Base-by-base conservation (phyloP, 2,329 filamentous ascomycete species). In the Trichoderma asperellum region DNA sequence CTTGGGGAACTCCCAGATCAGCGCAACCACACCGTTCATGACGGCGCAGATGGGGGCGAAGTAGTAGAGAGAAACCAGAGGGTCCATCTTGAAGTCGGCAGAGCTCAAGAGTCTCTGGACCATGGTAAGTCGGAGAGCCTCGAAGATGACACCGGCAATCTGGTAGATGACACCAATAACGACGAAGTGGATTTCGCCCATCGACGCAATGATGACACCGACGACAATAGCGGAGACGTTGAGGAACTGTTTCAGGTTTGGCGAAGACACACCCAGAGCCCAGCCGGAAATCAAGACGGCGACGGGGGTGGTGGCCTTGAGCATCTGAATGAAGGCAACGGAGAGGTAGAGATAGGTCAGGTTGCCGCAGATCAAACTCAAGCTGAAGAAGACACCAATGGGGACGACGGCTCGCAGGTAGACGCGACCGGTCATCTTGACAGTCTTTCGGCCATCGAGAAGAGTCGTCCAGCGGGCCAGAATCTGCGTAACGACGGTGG, bases 301-400 rank as follows among this genome's bases (percentile, higher is more conserved):
- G 70, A 98, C 94, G 18, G 96, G 96, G 37, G 93, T 98, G 55
- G 94, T 97, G 74, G 96, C 96, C 92, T 98, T 98, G 81, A 98
- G 90, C 95, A 98, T 98, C 86, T 98, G 95, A 77, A 98, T 98
- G 81, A 98, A 98, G 71, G 95, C 92, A 70, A 98, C 95, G 74
- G 92, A 96, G 71, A 98, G 88, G 82, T 97, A 97, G 68, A 97
- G 88, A 79, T 98, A 98, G 75, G 95, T 94, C 82, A 97, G 83
- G 84, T 98, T 98, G 78, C 94, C 94, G 82, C 94, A 97, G 79
- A 98, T 97, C 84, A 98, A 87, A 82, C 92, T 96, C 84, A 97
- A 85, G 79, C 92, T 96, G 89, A 97, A 98, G 84, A 97, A 96
- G 79, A 97, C 82, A 74, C 95, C 95, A 76, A 98, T 97, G 68